Evolutionary conservation across 441 rosid species (phyloP), one percentile per base, ranked within the genome.

Genomic region (Geranium incanum): DNA sequence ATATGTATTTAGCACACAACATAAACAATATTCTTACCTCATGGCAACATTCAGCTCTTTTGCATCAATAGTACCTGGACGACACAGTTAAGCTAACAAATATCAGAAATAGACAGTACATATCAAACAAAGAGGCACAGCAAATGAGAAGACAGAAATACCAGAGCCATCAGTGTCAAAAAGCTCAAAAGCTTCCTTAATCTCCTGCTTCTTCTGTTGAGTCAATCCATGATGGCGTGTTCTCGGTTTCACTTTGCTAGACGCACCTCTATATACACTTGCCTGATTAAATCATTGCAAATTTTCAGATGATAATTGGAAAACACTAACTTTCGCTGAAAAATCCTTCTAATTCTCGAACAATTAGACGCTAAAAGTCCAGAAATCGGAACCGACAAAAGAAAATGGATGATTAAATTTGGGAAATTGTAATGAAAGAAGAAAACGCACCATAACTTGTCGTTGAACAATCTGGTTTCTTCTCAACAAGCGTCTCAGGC

Each of bases 151-250:
- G 71, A 73, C 18, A 70, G 68, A 50, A 23, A 39, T 80, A 90
- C 98, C 98, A 68, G 98, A 95, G 36, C 95, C 95, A 90, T 95
- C 99, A 21, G 93, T 95, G 78, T 95, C 99, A 55, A 92, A 95
- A 5, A 95, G 82, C 50, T 95, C 96, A 75, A 95, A 95, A 13
- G 99, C 98, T 84, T 95, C 99, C 78, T 72, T 89, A 73, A 95
- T 95, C 82, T 92, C 98, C 78, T 84, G 91, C 79, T 55, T 92
- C 88, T 86, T 87, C 81, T 83, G 89, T 21, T 74, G 81, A 21
- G 82, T 80, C 48, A 91, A 73, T 11, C 92, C 93, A 73, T 86
- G 91, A 72, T 86, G 89, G 19, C 93, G 89, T 38, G 85, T 87
- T 81, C 89, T 85, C 0, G 78, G 87, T 52, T 88, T 91, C 45